Base-by-base conservation (phyloP, 441 rosid species). In the Adansonia grandidieri region DNA sequence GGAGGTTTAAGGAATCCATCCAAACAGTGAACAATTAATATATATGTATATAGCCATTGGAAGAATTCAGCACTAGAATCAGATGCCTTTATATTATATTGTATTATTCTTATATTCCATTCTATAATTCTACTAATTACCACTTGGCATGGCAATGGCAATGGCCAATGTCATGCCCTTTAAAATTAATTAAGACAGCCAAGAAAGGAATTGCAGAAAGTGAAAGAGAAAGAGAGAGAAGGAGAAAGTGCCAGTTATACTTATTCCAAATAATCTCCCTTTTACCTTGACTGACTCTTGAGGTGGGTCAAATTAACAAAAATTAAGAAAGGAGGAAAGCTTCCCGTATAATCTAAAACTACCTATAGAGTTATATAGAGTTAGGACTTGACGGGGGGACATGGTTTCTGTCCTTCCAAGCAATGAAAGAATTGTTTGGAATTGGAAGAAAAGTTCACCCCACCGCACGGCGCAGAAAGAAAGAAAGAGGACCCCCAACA, bases 351-450 rank as follows among this genome's bases (percentile, higher is more conserved):
- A 50, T 71, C 44, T n/a, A 44, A 54, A 71, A 17, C 67, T 58
- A 10, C 51, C 67, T 44, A 44, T 47, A 6, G 4, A 67, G n/a
- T 42, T 7, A 42, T 32, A 7, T 66, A 17, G 7, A 17, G 71
- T 19, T 67, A 17, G 28, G 51, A 37, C 17, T 37, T 50, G 45
- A 32, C 37, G 37, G 37, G 4, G 74, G 76, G 32, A 77, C 71
- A 47, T 69, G 83, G 76, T 78, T 71, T 78, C 86, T 82, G 78
- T 57, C 71, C 73, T 80, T 79, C 72, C 66, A 89, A 85, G 88
- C 82, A 86, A 80, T 75, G 85, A 28, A 75, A 75, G 63, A 32
- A 68, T 54, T 68, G 37, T 56, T 79, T 20, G 74, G 57, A 58
- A 80, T 11, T 10, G 5, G 9, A 60, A 20, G 14, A 22, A 73